Conservation (phyloP, 2,329 filamentous ascomycete species). For the Colletotrichum tropicale region DNA sequence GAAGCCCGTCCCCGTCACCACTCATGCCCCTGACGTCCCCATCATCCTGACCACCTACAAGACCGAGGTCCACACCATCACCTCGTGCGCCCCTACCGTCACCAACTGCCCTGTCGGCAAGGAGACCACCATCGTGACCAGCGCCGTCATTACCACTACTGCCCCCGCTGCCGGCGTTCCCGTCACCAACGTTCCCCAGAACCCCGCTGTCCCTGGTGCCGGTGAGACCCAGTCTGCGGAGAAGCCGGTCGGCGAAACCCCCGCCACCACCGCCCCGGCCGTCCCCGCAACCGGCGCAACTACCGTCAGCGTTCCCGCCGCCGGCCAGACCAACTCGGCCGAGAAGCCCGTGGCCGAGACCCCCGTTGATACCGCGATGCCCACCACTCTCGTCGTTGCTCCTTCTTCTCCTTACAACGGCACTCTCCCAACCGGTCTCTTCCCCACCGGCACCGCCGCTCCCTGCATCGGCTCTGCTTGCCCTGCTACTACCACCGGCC, state of each 20-base stretch:
- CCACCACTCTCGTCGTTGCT: slow-evolving; percentile 8
- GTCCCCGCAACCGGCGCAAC: not conserved
- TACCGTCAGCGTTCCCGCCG: not conserved
- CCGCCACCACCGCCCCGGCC: not conserved
- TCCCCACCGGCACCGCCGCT: not conserved
- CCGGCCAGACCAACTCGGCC: not conserved
- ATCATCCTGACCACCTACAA: slow-evolving; percentile 19
- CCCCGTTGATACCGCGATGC: not conserved
- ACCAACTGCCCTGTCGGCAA: slow-evolving; percentile 26
- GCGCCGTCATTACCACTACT: slow-evolving; percentile 37
- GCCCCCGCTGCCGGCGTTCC: not conserved
- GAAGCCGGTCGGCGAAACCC: not conserved
- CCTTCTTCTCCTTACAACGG: slow-evolving; percentile 8
- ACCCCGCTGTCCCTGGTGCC: not conserved
- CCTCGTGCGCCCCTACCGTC: slow-evolving; percentile 28
- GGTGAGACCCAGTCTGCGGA: too few relatives aligned
- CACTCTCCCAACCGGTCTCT: not conserved
- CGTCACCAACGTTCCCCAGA: slow-evolving; percentile 2
- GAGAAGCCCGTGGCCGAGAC: not conserved
- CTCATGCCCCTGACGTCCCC: slow-evolving; percentile 33
- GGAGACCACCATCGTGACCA: slow-evolving; percentile 29
- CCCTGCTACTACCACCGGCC: slow-evolving; percentile 12
- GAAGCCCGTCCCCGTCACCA: slow-evolving; percentile 41
- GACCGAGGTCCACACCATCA: slow-evolving; percentile 32
- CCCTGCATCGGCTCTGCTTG: slow-evolving; percentile 9